Evolutionary conservation across 2,329 filamentous ascomycete species (phyloP).

Genomic region (Laburnicola sp.): DNA sequence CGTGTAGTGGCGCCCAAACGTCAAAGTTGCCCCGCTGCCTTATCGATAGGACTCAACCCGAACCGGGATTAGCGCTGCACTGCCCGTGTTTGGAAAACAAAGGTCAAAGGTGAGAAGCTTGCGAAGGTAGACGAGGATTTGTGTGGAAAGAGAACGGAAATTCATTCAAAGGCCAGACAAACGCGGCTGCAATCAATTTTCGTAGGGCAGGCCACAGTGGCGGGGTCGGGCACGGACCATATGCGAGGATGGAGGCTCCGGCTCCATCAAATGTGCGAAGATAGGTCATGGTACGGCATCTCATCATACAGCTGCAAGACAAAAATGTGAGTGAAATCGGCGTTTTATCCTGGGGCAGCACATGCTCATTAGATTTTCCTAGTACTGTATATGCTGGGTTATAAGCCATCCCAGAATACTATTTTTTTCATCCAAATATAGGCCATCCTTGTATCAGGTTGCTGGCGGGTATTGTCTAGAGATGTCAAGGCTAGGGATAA

Average conservation of each 20-base stretch:
- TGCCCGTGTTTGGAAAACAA: background rate
- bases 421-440: too few species aligned
- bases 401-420: too few species aligned
- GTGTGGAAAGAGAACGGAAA: background rate
- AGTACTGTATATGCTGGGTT: too few species aligned
- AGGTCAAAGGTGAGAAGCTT: background rate
- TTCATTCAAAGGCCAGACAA: background rate
- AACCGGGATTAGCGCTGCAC: background rate
- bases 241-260: background rate
- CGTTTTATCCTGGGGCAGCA: too few species aligned
- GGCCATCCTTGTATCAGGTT: too few species aligned
- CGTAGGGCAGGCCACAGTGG: background rate
- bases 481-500: too few species aligned
- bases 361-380: too few species aligned
- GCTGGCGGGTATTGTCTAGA: too few species aligned
- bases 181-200: slow-evolving; percentile 3
- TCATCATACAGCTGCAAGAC: too few species aligned
- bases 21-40: slow-evolving; percentile 10
- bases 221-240: background rate
- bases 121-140: background rate
- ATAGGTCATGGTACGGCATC: background rate
- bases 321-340: too few species aligned
- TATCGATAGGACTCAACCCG: slow-evolving; percentile 9
- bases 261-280: background rate
- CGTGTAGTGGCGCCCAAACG: slow-evolving; percentile 9